Evolutionary conservation across 2,329 filamentous ascomycete species (phyloP).

Genomic region (Nannizzia gypsea): DNA sequence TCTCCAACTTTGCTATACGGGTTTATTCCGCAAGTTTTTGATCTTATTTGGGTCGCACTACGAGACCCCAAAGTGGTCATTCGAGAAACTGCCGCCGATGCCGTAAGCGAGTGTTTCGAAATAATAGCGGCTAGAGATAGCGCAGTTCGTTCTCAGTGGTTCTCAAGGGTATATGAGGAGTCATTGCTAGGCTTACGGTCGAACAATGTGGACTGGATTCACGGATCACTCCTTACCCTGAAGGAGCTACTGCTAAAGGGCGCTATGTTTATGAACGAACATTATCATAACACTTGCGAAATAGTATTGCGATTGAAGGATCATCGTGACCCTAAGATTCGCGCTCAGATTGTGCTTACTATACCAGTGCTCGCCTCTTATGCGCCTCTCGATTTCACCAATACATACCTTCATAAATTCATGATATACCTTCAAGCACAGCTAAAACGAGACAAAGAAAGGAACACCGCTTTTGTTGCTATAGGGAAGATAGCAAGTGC

Average conservation of each 20-base stretch:
- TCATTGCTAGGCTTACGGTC: conserved; percentile 66
- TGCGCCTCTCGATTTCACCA: conserved; percentile 77
- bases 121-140: conserved; percentile 91
- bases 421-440: conserved; percentile 94
- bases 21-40: conserved; percentile 89
- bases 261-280: conserved; percentile 97
- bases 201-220: conserved; percentile 73
- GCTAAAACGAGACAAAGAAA: conserved; percentile 87
- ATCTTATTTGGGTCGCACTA: conserved; percentile 90
- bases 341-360: conserved; percentile 77
- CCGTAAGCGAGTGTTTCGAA: conserved; percentile 87
- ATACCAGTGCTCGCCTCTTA: conserved; percentile 91
- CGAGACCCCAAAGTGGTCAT: conserved; percentile 85
- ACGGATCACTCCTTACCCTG: conserved; percentile 85
- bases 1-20: conserved; percentile 92
- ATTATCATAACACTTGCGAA: conserved; percentile 85
- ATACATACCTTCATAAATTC: conserved; percentile 80
- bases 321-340: conserved; percentile 74
- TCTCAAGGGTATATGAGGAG: conserved; percentile 82
- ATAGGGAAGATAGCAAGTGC: conserved; percentile 95
- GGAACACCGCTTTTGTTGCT: conserved; percentile 86
- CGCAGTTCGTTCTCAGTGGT: conserved; percentile 75
- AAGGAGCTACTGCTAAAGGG: conserved; percentile 89
- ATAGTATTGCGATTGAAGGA: conserved; percentile 88
- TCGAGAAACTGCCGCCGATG: conserved; percentile 79